Evolutionary conservation across 192 early-diverging fungal genomes (phyloP), one percentile per base, ranked within the genome.

Genomic region (Backusella sp.): DNA sequence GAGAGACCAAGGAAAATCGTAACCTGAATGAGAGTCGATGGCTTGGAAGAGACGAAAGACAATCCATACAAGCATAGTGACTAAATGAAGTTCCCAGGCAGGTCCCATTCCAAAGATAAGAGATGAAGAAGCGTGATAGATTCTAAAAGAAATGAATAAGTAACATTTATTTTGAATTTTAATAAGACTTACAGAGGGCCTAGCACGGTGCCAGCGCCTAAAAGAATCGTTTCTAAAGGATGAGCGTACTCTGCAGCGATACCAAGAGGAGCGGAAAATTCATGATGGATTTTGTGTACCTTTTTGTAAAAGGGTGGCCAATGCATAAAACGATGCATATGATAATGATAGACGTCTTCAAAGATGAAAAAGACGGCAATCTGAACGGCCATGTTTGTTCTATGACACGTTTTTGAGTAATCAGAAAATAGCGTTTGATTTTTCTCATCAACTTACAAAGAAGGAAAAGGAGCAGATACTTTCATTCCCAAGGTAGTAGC

Each of bases 231-330:
- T 80, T 97, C 97, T n/a, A 94, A 36, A 11, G 95, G 94, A 76
- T 96, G 94, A 12, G 96, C 96, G 74, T 97, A 97, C 82, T 96
- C 94, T 28, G 96, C 94, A 14, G 93, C 76, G 37, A 82, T 76
- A 53, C 95, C 96, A 56, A 98, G 93, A 62, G 96, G 94, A 35
- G 97, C 92, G 28, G 93, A 87, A 86, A 91, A 97, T 80, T 95
- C 90, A 86, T 98, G 97, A 84, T 98, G 96, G 12, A 93, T 84
- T 84, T 98, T 98, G 91, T 98, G 97, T 67, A 98, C 91, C 73
- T 88, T 83, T 73, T 94, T 94, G 85, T 98, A 98, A 73, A 96
- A 84, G 37, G 90, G 87, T 4, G 92, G 91, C 82, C 91, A 93
- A 86, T 98, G 97, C 68, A 98, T 87, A 65, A 88, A 82, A 36